These are phyloP conservation scores for Anastatica hierochuntica DNA, from an alignment of 345 rosid genomes.

Conservation along the genomic window DNA sequence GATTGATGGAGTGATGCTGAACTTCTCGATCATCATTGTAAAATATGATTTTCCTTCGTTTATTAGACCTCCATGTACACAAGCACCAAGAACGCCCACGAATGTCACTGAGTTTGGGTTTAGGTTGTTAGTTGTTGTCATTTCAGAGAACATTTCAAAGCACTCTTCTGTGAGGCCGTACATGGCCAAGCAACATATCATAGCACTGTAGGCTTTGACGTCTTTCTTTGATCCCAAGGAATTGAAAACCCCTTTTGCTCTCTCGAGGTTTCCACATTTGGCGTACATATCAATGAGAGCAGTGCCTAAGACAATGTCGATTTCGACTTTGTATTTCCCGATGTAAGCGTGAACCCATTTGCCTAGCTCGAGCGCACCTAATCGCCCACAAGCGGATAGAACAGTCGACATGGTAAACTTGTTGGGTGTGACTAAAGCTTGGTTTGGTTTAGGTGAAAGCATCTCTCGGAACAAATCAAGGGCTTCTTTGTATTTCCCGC, in stretches of 20 bases:
- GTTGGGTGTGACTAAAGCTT: conserved; percentile 29
- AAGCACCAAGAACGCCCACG: conserved; percentile 47
- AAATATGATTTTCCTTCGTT: conserved; percentile 32
- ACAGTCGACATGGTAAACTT: conserved; percentile 40
- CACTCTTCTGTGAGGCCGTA: conserved; percentile 40
- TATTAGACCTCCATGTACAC: conserved; percentile 40
- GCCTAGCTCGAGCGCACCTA: conserved; percentile 43
- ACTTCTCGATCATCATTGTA: conserved; percentile 29
- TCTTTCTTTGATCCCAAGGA: conserved; percentile 28
- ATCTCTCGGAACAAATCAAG: conserved; percentile 38
- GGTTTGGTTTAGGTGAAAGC: conserved; percentile 21
- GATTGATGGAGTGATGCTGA: conserved; percentile 28
- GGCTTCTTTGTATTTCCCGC: conserved; percentile 39
- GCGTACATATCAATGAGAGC: conserved; percentile 55
- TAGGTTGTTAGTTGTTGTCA: conserved; percentile 32
- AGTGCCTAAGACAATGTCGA: conserved; percentile 43
- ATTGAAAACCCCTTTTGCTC: conserved; percentile 33
- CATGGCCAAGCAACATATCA: conserved; percentile 34
- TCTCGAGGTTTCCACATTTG: conserved; percentile 45
- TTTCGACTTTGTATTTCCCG: conserved; percentile 27
- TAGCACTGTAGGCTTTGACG: conserved; percentile 46
- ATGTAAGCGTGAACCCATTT: conserved; percentile 40
- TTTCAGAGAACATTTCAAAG: conserved; percentile 40
- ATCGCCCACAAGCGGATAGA: conserved; percentile 43
- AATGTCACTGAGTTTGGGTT: conserved; percentile 50